Evolutionary conservation across 257 asterid genomes (phyloP), one percentile per base, ranked within the genome.

Genomic region (Salvia splendens): DNA sequence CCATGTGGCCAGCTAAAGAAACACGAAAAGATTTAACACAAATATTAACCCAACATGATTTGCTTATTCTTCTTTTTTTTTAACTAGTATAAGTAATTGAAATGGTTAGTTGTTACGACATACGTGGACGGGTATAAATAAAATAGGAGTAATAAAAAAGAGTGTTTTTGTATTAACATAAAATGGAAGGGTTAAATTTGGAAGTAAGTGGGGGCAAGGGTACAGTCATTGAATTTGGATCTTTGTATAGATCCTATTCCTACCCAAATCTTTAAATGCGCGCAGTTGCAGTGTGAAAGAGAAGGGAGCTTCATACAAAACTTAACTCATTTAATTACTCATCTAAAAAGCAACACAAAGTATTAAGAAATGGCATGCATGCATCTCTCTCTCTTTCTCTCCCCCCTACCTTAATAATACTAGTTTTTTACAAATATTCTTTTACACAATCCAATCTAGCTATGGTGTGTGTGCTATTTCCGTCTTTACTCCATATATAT

Each of bases 201-300:
- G 41, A 30, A 14, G 46, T n/a, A 57, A 1, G 24, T 3, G 61
- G 43, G 53, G 15, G 14, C 32, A 9, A 36, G 56, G 47, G 35
- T 47, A 2, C 45, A 17, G 66, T 50, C 49, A 17, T 55, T 64
- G 46, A 32, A 0, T 48, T 72, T 40, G 81, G 75, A 62, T 55
- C 15, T 20, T 53, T 50, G 38, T 14, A 45, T 51, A 49, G 72
- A 46, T 6, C 28, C 16, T 53, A 24, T 24, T 24, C 30, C 30
- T 24, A 24, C 80, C 73, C 68, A 58, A 70, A 42, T 32, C 78
- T 72, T 72, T 75, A 60, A 79, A 75, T 79, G 79, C 77, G 30
- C 30, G 30, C 30, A 47, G 69, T 36, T 69, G 81, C 81, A 65
- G 51, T 61, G 52, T 70, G 73, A 68, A 55, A 68, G 71, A 46